Evolutionary conservation across 1,284 basidiomycete species (phyloP), one percentile per base, ranked within the genome.

Genomic region (Trichosporon inkin): DNA sequence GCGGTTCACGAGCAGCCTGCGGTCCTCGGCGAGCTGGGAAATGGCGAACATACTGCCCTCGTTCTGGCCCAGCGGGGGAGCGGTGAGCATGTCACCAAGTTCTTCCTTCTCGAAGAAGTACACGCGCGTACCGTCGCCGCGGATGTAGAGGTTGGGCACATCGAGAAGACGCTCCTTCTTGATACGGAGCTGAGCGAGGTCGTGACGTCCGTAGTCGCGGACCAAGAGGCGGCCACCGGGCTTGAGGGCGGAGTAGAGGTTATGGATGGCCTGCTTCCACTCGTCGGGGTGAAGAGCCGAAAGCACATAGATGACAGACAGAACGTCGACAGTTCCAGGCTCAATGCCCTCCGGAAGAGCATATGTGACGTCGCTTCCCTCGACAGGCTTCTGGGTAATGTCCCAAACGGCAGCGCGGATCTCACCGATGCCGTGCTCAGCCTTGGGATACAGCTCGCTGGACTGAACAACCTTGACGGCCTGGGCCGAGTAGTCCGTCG

Each of bases 81-180:
- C 87, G 0, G 89, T 89, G 71, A 95, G 89, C 55, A 95, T 81
- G 37, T 85, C 74, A 0, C 88, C 84, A 0, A 96, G 79, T 75
- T 96, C 91, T 68, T 93, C 91, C 90, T 70, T 68, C 19, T 67
- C 88, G 69, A 97, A 97, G 75, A 96, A 97, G 76, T 96, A 97
- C 0, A 97, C 94, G 36, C 96, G 82, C 0, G 95, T 99, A 66
- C 94, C 95, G 77, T 99, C 95, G 1, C 95, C 95, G 52, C 95
- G 84, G 54, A 94, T 88, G 71, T 97, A 97, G 65, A 95, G 90
- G 74, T 95, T 94, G 55, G 95, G 92, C 63, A 92, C 90, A 72
- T 92, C 94, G 14, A 99, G 83, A 64, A 99, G 82, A 32, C 96
- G 83, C 2, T 88, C 86, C 17, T 85, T 84, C 77, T 92, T 95